Base-by-base conservation (phyloP, 1,139 yeast species). In the Trichomonascaceae sp. region DNA sequence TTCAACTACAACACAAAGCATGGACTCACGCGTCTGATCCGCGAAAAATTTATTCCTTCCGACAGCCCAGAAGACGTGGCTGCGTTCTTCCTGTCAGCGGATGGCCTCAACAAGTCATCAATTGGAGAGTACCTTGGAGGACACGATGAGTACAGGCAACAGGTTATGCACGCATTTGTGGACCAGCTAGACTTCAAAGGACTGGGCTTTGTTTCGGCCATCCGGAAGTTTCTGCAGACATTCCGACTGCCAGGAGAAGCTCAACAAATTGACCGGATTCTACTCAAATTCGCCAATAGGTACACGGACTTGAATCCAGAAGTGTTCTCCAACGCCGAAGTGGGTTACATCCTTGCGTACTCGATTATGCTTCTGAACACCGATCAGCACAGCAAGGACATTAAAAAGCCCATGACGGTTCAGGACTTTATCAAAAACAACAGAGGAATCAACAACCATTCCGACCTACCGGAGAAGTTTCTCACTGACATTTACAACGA, bases 211-310 rank as follows among this genome's bases (percentile, higher is more conserved):
- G 92, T 87, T 6, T 93, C 77, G 46, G 93, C 97, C 0, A 64
- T 92, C 62, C 71, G 98, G 47, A 64, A 62, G 8, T 84, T 84
- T 50, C 66, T 92, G 40, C 98, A 92, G 54, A 68, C 76, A 29
- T 92, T 92, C 59, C 69, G 98, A 53, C 67, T 92, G 39, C 98
- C 99, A 0, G 99, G 99, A 31, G 99, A 92, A 60, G 87, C 96
- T 2, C 99, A 92, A 58, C 89, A 89, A 52, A 87, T 92, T 55
- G 98, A 92, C 64, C 69, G 99, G 48, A 84, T 76, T 51, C 84
- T 92, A 95, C 70, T 89, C 50, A 89, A 92, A 51, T 92, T 92
- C 63, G 98, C 98, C 2, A 95, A 85, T 54, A 67, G 93, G 46
- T 92, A 78, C 51, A 76, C 77, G 26, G 74, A 78, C 43, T 95